A percentile compares a stretch with the other conserved stretches of the same genome.
Conservation (phyloP, 139 green algal species). For the Chlorella sp. region DNA sequence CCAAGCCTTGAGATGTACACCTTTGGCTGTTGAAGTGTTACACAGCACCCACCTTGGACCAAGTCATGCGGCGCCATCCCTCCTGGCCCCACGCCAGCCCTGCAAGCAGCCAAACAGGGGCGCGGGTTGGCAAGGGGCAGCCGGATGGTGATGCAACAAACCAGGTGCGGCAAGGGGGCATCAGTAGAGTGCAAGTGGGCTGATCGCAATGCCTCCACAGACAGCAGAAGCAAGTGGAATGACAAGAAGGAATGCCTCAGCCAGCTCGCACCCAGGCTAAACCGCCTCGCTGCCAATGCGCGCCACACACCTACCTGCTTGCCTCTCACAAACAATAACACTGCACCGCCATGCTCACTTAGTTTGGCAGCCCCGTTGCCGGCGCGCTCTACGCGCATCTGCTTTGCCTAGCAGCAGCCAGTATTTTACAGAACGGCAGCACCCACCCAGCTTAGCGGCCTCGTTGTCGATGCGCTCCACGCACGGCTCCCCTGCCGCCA, state of each 20-base stretch:
- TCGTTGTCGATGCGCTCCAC: conserved; percentile 22
- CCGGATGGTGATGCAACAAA: no score
- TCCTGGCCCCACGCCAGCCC: conserved; percentile 34
- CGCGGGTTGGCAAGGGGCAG: no score
- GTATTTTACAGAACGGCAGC: no score
- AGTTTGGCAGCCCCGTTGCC: neutral
- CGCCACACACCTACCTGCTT: no score
- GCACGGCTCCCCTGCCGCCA: neutral
- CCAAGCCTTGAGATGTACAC: no score
- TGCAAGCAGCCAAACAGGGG: neutral
- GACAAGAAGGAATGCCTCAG: neutral
- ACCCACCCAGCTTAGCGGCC: neutral
- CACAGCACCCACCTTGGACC: neutral
- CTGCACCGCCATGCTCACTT: neutral
- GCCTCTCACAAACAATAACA: neutral
- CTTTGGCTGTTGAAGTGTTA: no score
- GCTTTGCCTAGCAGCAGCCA: neutral
- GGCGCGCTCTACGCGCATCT: neutral
- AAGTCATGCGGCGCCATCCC: conserved; percentile 39
- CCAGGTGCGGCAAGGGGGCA: no score
- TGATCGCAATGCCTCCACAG: no score
- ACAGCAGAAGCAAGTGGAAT: neutral
- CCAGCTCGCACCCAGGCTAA: no score
- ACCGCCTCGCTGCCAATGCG: no score
- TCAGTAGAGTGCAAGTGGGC: neutral